Evolutionary conservation across 2,329 filamentous ascomycete genomes (phyloP).

Genomic region (Cercospora beticola): DNA sequence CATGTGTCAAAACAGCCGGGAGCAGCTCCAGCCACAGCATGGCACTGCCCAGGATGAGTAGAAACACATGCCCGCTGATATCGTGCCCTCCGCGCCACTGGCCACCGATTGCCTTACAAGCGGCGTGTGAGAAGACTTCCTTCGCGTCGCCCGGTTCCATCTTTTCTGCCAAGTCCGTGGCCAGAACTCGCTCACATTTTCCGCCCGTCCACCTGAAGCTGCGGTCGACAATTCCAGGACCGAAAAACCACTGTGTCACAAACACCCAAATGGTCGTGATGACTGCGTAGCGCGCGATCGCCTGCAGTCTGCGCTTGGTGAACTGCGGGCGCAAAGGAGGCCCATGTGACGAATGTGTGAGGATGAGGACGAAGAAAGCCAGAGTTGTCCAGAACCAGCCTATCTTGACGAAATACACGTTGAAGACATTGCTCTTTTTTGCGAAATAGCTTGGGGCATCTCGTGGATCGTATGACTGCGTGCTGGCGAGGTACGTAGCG

Average conservation of each 20-base stretch:
- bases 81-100: slow-evolving; percentile 92
- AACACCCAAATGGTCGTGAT: slow-evolving; percentile 79
- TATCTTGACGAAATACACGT: slow-evolving; percentile 88
- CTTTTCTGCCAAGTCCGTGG: slow-evolving; percentile 44
- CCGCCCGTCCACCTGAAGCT: slow-evolving; percentile 87
- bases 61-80: slow-evolving; percentile 91
- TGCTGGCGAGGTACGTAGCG: slow-evolving; percentile 59
- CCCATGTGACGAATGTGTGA: slow-evolving; percentile 63
- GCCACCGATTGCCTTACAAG: slow-evolving; percentile 80
- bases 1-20: slow-evolving; percentile 54
- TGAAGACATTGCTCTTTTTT: slow-evolving; percentile 89
- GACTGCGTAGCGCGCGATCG: slow-evolving; percentile 65
- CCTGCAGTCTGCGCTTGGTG: slow-evolving; percentile 55
- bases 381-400: slow-evolving; percentile 89
- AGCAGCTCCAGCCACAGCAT: slow-evolving; percentile 81
- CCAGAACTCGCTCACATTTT: slow-evolving; percentile 64
- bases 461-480: slow-evolving; percentile 62
- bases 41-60: slow-evolving; percentile 80
- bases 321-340: slow-evolving; percentile 43
- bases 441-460: slow-evolving; percentile 83
- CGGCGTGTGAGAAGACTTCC: slow-evolving; percentile 67
- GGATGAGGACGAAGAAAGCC: slow-evolving; percentile 68
- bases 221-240: slow-evolving; percentile 83
- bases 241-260: slow-evolving; percentile 96
- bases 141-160: slow-evolving; percentile 44